phyloP scores from a whole-genome alignment of 2,329 filamentous ascomycete genomes.

The Colletotrichum truncatum region DNA sequence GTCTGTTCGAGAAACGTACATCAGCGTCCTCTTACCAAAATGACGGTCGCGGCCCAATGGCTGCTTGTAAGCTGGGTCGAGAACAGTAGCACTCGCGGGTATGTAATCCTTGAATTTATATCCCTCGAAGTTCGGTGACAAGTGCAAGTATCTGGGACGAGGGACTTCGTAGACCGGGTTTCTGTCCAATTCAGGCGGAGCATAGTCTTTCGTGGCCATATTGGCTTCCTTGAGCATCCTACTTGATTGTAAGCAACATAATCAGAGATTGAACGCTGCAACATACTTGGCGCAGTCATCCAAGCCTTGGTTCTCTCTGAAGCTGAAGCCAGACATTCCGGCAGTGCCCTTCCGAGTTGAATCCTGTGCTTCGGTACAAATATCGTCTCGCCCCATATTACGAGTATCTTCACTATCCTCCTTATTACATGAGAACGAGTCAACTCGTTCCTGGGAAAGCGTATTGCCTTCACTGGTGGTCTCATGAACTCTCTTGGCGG shows the following conservation, averaged over 20 bases:
- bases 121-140: slow-evolving; percentile 14
- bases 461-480: not conserved
- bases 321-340: not conserved
- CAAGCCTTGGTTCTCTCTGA: not conserved
- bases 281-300: slow-evolving; percentile 9
- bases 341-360: not conserved
- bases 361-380: not conserved
- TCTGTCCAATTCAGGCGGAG: slow-evolving; percentile 11
- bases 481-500: no score
- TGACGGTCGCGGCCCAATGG: slow-evolving; percentile 12
- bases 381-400: not conserved
- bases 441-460: not conserved
- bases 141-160: slow-evolving; percentile 31
- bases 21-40: not conserved
- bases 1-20: not conserved
- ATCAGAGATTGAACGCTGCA: not conserved
- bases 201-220: slow-evolving; percentile 8
- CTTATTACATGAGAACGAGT: not conserved
- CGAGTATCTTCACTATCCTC: not conserved
- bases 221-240: slow-evolving; percentile 25
- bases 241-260: not conserved
- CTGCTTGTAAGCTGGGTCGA: not conserved
- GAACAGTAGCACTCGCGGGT: not conserved
- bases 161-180: slow-evolving; percentile 23
- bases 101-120: slow-evolving; percentile 22